Percentiles rank a stretch among this genome's conserved stretches.
Conservation (phyloP, 805 yeast genomes). For the Priceomyces fermenticarens region DNA sequence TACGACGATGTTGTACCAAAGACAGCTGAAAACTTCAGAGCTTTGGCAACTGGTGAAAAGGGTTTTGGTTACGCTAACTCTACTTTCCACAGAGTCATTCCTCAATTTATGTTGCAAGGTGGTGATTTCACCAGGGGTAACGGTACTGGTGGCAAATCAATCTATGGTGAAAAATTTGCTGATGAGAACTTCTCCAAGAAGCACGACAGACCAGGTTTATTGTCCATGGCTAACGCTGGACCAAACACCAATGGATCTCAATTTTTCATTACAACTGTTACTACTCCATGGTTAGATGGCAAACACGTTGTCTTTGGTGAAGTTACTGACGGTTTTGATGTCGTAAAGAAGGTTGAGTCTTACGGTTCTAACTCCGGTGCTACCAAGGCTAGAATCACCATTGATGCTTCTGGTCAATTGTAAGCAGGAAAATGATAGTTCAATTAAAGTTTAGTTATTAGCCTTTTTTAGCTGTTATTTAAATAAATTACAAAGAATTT, state of each 20-base stretch:
- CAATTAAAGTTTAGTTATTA: not conserved
- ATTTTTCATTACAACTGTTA: constrained; percentile 81
- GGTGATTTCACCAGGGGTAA: constrained; percentile 58
- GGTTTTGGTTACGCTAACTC: constrained; percentile 88
- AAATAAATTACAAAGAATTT: no score
- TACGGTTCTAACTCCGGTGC: constrained; percentile 67
- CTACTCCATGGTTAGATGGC: constrained; percentile 77
- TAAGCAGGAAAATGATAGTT: constrained; percentile 13
- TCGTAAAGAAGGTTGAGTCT: constrained; percentile 58
- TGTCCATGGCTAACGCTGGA: constrained; percentile 93
- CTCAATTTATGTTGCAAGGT: constrained; percentile 94
- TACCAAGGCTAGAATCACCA: constrained; percentile 60
- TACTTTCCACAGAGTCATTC: constrained; percentile 95
- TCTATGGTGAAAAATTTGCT: constrained; percentile 66
- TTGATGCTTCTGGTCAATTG: constrained; percentile 61
- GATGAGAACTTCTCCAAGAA: constrained; percentile 69
- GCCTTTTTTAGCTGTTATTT: no score
- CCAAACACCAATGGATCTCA: constrained; percentile 92
- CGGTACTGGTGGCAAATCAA: constrained; percentile 92
- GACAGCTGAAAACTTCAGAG: constrained; percentile 80
- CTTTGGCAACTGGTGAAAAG: constrained; percentile 86
- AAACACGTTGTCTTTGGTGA: constrained; percentile 79
- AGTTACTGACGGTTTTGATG: constrained; percentile 61
- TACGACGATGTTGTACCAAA: constrained; percentile 60
- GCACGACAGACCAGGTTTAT: constrained; percentile 76